Conservation (phyloP, 768 basidiomycete species). For the Leccinum rimulosum region DNA sequence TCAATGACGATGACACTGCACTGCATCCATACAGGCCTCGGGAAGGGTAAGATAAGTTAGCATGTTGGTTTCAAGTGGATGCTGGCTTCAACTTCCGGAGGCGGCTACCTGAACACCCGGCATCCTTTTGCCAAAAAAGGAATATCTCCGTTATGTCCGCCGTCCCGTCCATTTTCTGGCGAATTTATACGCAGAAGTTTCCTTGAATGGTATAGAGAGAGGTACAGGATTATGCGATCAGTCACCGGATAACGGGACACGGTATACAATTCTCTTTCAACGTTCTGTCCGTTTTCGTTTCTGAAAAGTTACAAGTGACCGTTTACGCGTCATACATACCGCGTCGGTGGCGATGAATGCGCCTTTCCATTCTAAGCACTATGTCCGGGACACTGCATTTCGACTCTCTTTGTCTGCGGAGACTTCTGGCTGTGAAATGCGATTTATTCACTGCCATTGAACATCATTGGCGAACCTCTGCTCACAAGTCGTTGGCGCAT, state of each 20-base stretch:
- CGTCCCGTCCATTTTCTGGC: not conserved
- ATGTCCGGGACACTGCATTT: constrained; percentile 30
- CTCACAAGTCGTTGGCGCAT: constrained; percentile 20
- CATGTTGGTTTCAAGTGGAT: constrained; percentile 5
- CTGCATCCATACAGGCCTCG: constrained; percentile 14
- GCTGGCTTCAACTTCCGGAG: constrained; percentile 11
- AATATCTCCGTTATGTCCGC: constrained; percentile 2
- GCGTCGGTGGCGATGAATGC: constrained; percentile 32
- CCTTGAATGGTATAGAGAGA: constrained; percentile 8
- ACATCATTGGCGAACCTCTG: constrained; percentile 16
- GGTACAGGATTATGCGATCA: constrained; percentile 26
- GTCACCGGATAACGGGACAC: constrained; percentile 22
- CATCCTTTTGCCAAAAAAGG: not conserved
- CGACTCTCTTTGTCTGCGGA: constrained; percentile 25
- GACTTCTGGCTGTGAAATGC: constrained; percentile 32
- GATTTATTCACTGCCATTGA: constrained; percentile 32
- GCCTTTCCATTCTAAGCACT: constrained; percentile 31
- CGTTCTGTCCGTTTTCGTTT: constrained; percentile 8
- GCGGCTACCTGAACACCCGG: constrained; percentile 24
- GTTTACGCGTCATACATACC: constrained; percentile 18
- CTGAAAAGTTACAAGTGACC: constrained; percentile 7
- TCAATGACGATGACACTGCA: constrained; percentile 21
- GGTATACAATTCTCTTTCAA: constrained; percentile 7
- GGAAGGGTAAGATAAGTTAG: constrained; percentile 3
- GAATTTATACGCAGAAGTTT: not conserved